Evolutionary conservation across 129 eudicot genomes (phyloP).

Genomic region (Artemisia argyi): DNA sequence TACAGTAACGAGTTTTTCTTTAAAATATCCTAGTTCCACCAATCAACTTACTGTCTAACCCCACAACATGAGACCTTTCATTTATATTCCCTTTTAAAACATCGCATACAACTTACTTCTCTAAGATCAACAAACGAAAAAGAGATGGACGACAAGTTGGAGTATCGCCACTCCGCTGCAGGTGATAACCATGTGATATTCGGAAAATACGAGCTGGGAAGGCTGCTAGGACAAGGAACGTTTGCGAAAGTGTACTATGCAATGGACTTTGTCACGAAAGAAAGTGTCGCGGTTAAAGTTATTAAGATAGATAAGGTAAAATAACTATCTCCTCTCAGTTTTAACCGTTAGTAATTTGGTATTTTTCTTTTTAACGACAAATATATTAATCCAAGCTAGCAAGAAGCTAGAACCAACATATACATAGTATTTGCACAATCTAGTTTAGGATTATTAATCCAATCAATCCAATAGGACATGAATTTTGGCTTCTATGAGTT

Average conservation of each 20-base stretch:
- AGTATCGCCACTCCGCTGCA: not conserved
- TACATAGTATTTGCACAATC: too few species aligned
- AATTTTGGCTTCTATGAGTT: too few species aligned
- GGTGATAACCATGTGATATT: constrained; percentile 38
- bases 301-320: constrained; percentile 45
- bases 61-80: not conserved
- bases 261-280: constrained; percentile 37
- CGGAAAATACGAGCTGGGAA: constrained; percentile 82
- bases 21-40: not conserved
- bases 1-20: too few species aligned
- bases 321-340: too few species aligned
- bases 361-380: too few species aligned
- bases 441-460: too few species aligned
- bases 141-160: constrained; percentile 23
- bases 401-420: too few species aligned
- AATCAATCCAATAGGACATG: too few species aligned
- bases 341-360: too few species aligned
- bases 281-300: constrained; percentile 75
- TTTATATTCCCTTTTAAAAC: not conserved
- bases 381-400: too few species aligned
- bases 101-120: not conserved
- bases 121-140: not conserved
- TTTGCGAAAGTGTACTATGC: constrained; percentile 78
- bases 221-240: constrained; percentile 75
- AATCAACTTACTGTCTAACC: not conserved